These are phyloP conservation scores for Orbilia ellipsospora DNA, from an alignment of 2,329 filamentous ascomycete species.

Conservation along the genomic window DNA sequence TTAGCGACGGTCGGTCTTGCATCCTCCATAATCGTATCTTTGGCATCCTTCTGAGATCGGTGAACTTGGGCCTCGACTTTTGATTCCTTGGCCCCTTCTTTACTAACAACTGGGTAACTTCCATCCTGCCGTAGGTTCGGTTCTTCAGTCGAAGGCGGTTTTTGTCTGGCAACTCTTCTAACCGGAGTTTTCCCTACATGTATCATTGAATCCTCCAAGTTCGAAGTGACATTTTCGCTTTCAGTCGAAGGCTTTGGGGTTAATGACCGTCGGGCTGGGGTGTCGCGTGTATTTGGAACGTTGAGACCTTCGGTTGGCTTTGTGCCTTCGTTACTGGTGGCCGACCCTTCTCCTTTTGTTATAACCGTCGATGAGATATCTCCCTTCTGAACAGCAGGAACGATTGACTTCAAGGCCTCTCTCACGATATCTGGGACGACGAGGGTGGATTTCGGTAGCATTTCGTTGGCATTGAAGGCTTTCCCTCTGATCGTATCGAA, in stretches of 20 bases:
- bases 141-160: slow-evolving; percentile 10
- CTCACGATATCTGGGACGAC: slow-evolving; percentile 33
- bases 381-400: slow-evolving; percentile 25
- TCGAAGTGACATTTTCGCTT: neutral
- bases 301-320: slow-evolving; percentile 18
- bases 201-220: slow-evolving; percentile 17
- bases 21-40: slow-evolving; percentile 10
- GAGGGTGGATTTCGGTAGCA: slow-evolving; percentile 40
- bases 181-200: slow-evolving; percentile 22
- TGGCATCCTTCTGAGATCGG: neutral
- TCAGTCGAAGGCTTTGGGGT: slow-evolving; percentile 22
- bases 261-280: slow-evolving; percentile 5
- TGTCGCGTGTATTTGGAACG: slow-evolving; percentile 12
- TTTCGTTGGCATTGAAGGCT: slow-evolving; percentile 52
- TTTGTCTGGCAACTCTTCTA: slow-evolving; percentile 32
- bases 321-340: neutral
- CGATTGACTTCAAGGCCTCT: slow-evolving; percentile 40
- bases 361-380: neutral
- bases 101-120: neutral
- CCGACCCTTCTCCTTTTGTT: slow-evolving; percentile 11
- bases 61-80: slow-evolving; percentile 1
- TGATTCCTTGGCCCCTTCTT: neutral
- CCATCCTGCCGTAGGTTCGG: neutral
- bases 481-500: slow-evolving; percentile 42
- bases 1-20: slow-evolving; percentile 5